Evolutionary conservation across 495 filamentous ascomycete genomes (phyloP).

Genomic region (Aspergillus ellipticus): DNA sequence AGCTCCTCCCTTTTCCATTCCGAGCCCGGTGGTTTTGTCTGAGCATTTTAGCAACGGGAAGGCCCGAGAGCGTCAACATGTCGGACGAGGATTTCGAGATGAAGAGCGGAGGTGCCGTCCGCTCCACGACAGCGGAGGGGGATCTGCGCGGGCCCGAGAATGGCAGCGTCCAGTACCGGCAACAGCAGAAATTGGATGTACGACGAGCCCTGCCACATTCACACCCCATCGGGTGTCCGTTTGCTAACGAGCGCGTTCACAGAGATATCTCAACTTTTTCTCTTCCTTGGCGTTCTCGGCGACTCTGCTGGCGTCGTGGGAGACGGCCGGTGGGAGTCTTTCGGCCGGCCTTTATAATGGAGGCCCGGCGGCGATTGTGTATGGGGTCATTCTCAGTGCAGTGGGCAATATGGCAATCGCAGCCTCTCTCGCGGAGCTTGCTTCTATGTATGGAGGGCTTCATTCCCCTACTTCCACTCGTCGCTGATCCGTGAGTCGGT

Average conservation of each 20-base stretch:
- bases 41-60: background rate
- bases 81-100: constrained; percentile 20
- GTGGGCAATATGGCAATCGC: constrained; percentile 27
- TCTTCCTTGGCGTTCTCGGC: constrained; percentile 31
- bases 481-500: background rate
- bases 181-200: constrained; percentile 26
- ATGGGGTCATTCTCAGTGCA: constrained; percentile 26
- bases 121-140: constrained; percentile 14
- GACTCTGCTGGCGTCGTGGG: constrained; percentile 36
- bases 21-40: background rate
- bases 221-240: background rate
- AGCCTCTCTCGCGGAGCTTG: constrained; percentile 31
- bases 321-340: constrained; percentile 24
- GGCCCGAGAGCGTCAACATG: constrained; percentile 11
- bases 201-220: background rate
- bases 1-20: no score
- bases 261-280: constrained; percentile 36
- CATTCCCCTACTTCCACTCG: background rate
- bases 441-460: constrained; percentile 27
- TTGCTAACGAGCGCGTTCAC: constrained; percentile 3
- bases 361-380: constrained; percentile 28
- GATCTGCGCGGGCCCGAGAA: constrained; percentile 5
- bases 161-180: constrained; percentile 18
- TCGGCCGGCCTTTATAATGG: constrained; percentile 29
- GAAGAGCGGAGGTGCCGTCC: constrained; percentile 21